Conservation (phyloP, 805 yeast species). For the Ogataea sp. region DNA sequence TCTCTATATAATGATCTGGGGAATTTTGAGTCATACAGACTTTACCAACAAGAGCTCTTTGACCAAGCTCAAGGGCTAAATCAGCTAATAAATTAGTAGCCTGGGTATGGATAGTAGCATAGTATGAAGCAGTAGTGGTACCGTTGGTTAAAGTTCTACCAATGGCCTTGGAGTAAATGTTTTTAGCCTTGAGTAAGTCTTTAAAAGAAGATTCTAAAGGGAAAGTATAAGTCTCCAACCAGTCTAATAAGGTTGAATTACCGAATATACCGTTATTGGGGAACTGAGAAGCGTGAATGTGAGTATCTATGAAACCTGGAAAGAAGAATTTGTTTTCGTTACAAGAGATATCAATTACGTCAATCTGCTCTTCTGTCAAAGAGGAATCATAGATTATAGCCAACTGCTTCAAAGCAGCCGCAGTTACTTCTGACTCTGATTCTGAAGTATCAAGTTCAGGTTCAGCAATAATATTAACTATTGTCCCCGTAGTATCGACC, state of each 20-base stretch:
- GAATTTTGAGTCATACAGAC: constrained; percentile 87
- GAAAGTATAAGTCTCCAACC: constrained; percentile 82
- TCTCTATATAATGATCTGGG: constrained; percentile 63
- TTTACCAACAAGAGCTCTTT: constrained; percentile 79
- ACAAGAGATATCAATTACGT: constrained; percentile 21
- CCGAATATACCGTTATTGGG: constrained; percentile 76
- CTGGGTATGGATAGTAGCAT: constrained; percentile 67
- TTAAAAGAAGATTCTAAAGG: constrained; percentile 65
- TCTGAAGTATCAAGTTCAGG: constrained; percentile 10
- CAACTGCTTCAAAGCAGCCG: no score
- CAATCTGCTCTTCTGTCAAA: constrained; percentile 1
- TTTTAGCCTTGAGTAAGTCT: constrained; percentile 40
- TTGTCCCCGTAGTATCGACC: constrained; percentile 45
- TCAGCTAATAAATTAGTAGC: constrained; percentile 71
- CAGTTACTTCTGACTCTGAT: no score
- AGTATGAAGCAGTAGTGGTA: constrained; percentile 84
- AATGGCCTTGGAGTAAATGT: constrained; percentile 59
- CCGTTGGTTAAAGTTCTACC: constrained; percentile 61
- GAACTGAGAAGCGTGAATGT: constrained; percentile 71
- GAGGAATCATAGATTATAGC: no score
- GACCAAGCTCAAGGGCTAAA: constrained; percentile 54
- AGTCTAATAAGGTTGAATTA: constrained; percentile 68
- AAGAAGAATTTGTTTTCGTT: constrained; percentile 47
- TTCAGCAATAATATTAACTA: constrained; percentile 3
- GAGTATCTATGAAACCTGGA: constrained; percentile 73